A percentile compares a stretch with the other conserved stretches of the same genome.
phyloP scores from a whole-genome alignment of 495 filamentous ascomycete species.

The Xylaria intraflava region DNA sequence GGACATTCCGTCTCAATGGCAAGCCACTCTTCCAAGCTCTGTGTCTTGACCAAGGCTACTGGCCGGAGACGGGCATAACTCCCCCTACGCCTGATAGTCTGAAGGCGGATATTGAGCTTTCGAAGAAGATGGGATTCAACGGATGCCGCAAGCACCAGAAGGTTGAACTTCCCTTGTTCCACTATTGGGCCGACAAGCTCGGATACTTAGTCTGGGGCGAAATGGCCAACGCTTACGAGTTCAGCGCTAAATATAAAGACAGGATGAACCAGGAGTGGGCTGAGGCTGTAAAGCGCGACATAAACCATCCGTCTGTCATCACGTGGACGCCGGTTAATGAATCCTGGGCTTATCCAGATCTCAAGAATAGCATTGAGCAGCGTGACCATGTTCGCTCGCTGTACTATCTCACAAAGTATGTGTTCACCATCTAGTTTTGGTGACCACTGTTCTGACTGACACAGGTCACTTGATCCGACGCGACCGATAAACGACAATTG shows the following conservation, averaged over 20 bases:
- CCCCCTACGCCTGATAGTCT: slow-evolving; percentile 49
- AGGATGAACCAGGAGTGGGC: slow-evolving; percentile 52
- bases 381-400: slow-evolving; percentile 52
- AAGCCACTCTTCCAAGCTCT: slow-evolving; percentile 52
- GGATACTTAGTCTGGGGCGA: slow-evolving; percentile 33
- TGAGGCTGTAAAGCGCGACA: slow-evolving; percentile 49
- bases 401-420: slow-evolving; percentile 54
- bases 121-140: slow-evolving; percentile 55
- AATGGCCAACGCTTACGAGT: slow-evolving; percentile 40
- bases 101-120: slow-evolving; percentile 45
- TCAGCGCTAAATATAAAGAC: slow-evolving; percentile 44
- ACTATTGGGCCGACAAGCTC: slow-evolving; percentile 31
- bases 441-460: slow-evolving; percentile 12
- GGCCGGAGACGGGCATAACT: slow-evolving; percentile 53
- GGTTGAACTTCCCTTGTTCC: slow-evolving; percentile 30
- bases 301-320: slow-evolving; percentile 56
- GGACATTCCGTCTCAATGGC: slow-evolving; percentile 51
- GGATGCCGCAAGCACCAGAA: slow-evolving; percentile 53
- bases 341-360: slow-evolving; percentile 51
- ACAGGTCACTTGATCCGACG: slow-evolving; percentile 45
- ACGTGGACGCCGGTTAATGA: slow-evolving; percentile 58
- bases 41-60: slow-evolving; percentile 56
- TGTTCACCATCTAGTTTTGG: not conserved
- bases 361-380: slow-evolving; percentile 46
- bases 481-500: slow-evolving; percentile 59